A percentile compares a stretch with the other conserved stretches of the same genome.
Conservation (phyloP, 2,329 filamentous ascomycete species). For the Xylariaceae sp. region DNA sequence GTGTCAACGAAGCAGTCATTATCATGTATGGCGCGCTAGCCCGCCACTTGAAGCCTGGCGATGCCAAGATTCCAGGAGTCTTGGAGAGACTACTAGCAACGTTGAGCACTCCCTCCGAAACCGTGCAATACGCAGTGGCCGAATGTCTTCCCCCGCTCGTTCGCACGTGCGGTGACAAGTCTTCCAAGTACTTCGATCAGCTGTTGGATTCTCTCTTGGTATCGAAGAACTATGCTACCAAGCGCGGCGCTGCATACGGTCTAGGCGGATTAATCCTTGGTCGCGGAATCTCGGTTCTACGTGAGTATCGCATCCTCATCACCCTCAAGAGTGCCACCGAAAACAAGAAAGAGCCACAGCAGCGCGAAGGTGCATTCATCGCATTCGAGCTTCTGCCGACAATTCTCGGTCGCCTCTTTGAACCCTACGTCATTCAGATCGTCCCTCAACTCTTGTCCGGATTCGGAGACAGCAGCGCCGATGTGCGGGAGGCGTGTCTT, state of each 20-base stretch:
- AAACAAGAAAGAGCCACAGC: constrained; percentile 87
- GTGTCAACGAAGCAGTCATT: constrained; percentile 94
- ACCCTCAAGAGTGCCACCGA: constrained; percentile 78
- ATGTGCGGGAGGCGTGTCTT: constrained; percentile 88
- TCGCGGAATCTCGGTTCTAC: constrained; percentile 74
- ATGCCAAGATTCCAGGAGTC: constrained; percentile 80
- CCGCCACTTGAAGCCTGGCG: constrained; percentile 77
- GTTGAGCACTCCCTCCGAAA: constrained; percentile 89
- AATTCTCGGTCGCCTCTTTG: constrained; percentile 81
- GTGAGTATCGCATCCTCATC: constrained; percentile 81
- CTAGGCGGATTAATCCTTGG: constrained; percentile 85
- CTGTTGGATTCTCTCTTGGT: constrained; percentile 77
- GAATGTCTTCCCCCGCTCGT: constrained; percentile 92
- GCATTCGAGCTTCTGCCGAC: constrained; percentile 87
- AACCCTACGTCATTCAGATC: constrained; percentile 94
- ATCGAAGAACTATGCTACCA: constrained; percentile 85
- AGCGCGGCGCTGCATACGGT: constrained; percentile 91
- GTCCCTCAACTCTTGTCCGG: constrained; percentile 83
- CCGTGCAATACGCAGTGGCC: constrained; percentile 92
- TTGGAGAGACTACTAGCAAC: constrained; percentile 81
- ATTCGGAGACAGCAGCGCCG: constrained; percentile 81
- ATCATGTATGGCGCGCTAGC: constrained; percentile 95
- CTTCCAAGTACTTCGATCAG: constrained; percentile 72
- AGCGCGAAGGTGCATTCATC: constrained; percentile 81
- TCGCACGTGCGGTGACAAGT: constrained; percentile 70